A percentile compares a stretch with the other conserved stretches of the same genome.
Evolutionary conservation across 2,329 filamentous ascomycete genomes (phyloP).

Genomic region (Nemania bipapillata): DNA sequence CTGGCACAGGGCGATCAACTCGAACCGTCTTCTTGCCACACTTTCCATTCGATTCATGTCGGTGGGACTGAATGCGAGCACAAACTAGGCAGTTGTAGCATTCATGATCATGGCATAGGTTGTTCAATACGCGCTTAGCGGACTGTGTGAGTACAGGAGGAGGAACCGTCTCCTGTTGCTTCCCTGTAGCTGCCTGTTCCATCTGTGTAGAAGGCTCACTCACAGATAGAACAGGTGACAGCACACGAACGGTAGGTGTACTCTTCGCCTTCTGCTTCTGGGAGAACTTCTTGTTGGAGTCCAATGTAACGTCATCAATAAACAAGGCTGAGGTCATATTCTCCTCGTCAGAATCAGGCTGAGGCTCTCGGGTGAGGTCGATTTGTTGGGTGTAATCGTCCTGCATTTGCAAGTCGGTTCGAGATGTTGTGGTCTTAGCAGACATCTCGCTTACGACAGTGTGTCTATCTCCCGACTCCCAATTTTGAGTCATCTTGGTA

Average conservation of each 20-base stretch:
- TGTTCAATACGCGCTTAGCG: slow-evolving; percentile 64
- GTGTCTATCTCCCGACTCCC: slow-evolving; percentile 49
- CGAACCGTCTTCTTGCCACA: slow-evolving; percentile 66
- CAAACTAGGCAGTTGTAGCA: slow-evolving; percentile 69
- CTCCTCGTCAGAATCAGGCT: slow-evolving; percentile 53
- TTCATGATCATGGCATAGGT: slow-evolving; percentile 63
- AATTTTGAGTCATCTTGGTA: slow-evolving; percentile 50
- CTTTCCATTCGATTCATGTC: slow-evolving; percentile 49
- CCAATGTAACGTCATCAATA: slow-evolving; percentile 67
- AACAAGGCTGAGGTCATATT: slow-evolving; percentile 70
- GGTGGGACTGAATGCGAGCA: slow-evolving; percentile 61
- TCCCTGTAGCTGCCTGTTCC: slow-evolving; percentile 51
- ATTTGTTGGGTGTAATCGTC: slow-evolving; percentile 55
- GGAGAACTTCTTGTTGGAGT: slow-evolving; percentile 54
- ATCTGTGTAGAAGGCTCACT: slow-evolving; percentile 41
- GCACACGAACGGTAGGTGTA: slow-evolving; percentile 26
- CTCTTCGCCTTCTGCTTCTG: slow-evolving; percentile 49
- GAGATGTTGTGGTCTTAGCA: slow-evolving; percentile 51
- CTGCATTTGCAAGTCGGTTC: slow-evolving; percentile 51
- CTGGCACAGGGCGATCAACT: slow-evolving; percentile 72
- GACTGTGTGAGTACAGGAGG: slow-evolving; percentile 57
- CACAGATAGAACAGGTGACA: slow-evolving; percentile 36
- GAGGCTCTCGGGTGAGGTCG: slow-evolving; percentile 51
- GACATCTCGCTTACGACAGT: slow-evolving; percentile 50
- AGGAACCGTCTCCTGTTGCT: slow-evolving; percentile 46